Evolutionary conservation across 2,329 filamentous ascomycete species (phyloP), one percentile per base, ranked within the genome.

Genomic region (Epichloe sp.): DNA sequence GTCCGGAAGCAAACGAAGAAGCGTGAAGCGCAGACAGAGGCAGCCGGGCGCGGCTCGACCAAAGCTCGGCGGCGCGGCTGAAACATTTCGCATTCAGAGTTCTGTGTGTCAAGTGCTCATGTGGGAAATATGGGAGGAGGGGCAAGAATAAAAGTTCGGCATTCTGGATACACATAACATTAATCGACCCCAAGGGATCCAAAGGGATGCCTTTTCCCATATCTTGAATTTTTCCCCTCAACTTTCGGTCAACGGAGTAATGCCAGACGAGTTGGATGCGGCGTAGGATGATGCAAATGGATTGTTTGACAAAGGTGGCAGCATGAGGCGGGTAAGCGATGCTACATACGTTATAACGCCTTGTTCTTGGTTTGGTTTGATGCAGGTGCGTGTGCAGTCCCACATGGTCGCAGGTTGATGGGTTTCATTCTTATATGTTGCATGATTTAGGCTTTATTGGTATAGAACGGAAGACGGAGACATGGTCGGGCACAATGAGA

Each of bases 1-100:
- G 59, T 69, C 21, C 68, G 71, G 56, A 80, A 79, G 65, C 71
- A 73, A 55, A 70, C 67, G 15, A 73, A 70, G 61, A 79, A 78
- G 63, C 71, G 75, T 50, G 73, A 75, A 60, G 71, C 69, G 31
- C 55, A 56, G 47, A 59, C 54, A n/a, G 66, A 67, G 37, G 56
- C 59, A 4, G 54, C 55, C 11, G 53, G 59, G 7, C 56, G 55
- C n/a, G 61, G 64, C 6, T 57, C 60, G 19, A 47, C 61, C 26
- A 68, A 68, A 55, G 56, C 61, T 6, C 57, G 65, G 35, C 59
- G 62, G 45, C 63, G 62, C 45, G 61, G 54, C 14, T 54, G 40
- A 49, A 31, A 12, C 3, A n/a, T 11, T 47, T 23, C 14, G 4
- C 8, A 5, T 14, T 46, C 2, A 5, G 17, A 12, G 7, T n/a